phyloP scores from a whole-genome alignment of 495 filamentous ascomycete species.

The Daldinia childiae region DNA sequence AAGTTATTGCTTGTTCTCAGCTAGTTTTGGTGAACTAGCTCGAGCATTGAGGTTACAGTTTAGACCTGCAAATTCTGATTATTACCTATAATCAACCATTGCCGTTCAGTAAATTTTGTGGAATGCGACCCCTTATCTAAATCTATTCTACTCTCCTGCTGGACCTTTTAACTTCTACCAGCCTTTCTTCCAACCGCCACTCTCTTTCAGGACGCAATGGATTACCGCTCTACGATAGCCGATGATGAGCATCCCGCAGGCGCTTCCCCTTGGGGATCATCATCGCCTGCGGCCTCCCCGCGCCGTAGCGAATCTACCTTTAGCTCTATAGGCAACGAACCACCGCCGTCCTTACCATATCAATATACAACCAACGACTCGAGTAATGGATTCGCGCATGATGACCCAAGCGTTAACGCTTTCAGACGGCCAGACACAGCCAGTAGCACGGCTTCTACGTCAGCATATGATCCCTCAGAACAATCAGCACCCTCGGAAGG shows the following conservation, averaged over 20 bases:
- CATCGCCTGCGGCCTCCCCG: constrained; percentile 70
- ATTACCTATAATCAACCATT: constrained; percentile 1
- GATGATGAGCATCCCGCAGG: constrained; percentile 77
- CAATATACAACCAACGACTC: constrained; percentile 47
- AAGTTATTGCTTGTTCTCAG: constrained; percentile 14
- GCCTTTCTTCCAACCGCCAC: neutral
- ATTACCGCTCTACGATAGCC: constrained; percentile 80
- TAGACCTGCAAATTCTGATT: neutral
- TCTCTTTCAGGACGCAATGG: constrained; percentile 63
- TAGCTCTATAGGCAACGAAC: constrained; percentile 50
- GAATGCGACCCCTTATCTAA: constrained; percentile 29
- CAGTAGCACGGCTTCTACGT: constrained; percentile 49
- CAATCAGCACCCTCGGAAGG: constrained; percentile 44
- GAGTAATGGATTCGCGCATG: constrained; percentile 50
- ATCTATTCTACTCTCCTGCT: constrained; percentile 10
- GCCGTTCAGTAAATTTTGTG: constrained; percentile 2
- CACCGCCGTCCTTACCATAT: constrained; percentile 48
- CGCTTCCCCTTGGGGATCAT: constrained; percentile 80
- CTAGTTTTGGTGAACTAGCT: constrained; percentile 5
- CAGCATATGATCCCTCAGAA: constrained; percentile 41
- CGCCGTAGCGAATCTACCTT: constrained; percentile 68
- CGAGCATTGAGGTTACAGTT: neutral
- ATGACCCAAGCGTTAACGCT: constrained; percentile 53
- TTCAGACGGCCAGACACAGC: constrained; percentile 53
- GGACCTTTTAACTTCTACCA: constrained; percentile 6